Evolutionary conservation across 1,139 yeast species (phyloP).

Genomic region (Pichia sp.): DNA sequence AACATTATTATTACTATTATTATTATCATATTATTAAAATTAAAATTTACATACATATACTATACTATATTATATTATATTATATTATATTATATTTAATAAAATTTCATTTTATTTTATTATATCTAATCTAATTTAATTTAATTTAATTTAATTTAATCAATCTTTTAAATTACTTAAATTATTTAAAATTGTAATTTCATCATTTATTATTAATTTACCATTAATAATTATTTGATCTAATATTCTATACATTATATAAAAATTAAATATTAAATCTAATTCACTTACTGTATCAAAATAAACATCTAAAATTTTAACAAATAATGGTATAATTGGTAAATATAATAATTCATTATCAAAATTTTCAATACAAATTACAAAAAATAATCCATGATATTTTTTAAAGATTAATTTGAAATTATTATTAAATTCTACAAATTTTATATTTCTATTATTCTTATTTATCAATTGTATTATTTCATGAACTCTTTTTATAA

Average conservation of each 20-base stretch:
- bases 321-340: conserved; percentile 82
- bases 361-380: conserved; percentile 33
- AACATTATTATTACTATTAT: too few relatives aligned
- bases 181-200: conserved; percentile 48
- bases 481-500: conserved; percentile 69
- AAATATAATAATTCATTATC: conserved; percentile 54
- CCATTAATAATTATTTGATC: conserved; percentile 79
- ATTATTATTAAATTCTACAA: conserved; percentile 64
- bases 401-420: conserved; percentile 76
- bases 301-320: conserved; percentile 79
- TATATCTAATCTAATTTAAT: background rate
- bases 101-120: too few relatives aligned
- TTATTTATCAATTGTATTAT: conserved; percentile 69
- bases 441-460: conserved; percentile 67
- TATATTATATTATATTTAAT: too few relatives aligned
- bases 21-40: too few relatives aligned
- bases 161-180: conserved; percentile 25
- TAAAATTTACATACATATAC: too few relatives aligned
- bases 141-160: conserved; percentile 3
- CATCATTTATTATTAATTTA: conserved; percentile 70
- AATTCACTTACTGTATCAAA: conserved; percentile 92
- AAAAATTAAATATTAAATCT: conserved; percentile 79
- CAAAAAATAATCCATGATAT: conserved; percentile 87
- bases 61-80: too few relatives aligned
- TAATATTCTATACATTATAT: conserved; percentile 60